Evolutionary conservation across 306 rosid species (phyloP), one percentile per base, ranked within the genome.

Genomic region (Quercus engelmannii): DNA sequence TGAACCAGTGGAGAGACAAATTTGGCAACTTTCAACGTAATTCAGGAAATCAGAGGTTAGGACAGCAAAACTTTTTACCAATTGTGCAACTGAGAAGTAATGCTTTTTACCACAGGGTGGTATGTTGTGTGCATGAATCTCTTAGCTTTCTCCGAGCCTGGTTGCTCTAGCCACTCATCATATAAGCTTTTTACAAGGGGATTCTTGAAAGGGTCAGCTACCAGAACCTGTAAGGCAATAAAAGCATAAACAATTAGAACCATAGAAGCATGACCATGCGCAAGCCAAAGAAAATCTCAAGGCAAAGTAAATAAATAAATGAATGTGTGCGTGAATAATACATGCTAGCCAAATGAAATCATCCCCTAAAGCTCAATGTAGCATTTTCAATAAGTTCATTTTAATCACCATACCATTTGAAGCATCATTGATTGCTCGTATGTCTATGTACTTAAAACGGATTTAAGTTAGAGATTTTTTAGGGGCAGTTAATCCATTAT

Each of bases 91-190:
- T 93, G 98, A 64, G 99, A 86, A 79, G 97, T 89, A 68, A 93
- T 83, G 89, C 96, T 93, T 91, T 95, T 95, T 70, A 89, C 90
- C 71, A 95, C 75, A 49, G 89, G 92, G 76, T 90, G 98, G 78
- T 95, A 95, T 75, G 88, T 92, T 56, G 97, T 95, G 83, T 87
- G 96, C 87, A 90, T 72, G 82, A 86, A 78, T 79, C 84, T 91
- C 90, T 81, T 88, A 14, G 99, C 97, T 83, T 93, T 90, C 82
- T 91, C 93, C n/a, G 98, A 95, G 54, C 97, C 96, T 59, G 98
- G 93, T 74, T 90, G 88, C 84, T 64, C 93, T 76, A 95, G 96
- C 99, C 98, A 93, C 80, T 90, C 88, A 69, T 89, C 86, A 65
- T 89, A 95, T 73, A 95, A 74, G 64, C 90, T 82, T 82, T 73